Evolutionary conservation across 2,329 filamentous ascomycete species (phyloP).

Genomic region (Phialocephala sp.): DNA sequence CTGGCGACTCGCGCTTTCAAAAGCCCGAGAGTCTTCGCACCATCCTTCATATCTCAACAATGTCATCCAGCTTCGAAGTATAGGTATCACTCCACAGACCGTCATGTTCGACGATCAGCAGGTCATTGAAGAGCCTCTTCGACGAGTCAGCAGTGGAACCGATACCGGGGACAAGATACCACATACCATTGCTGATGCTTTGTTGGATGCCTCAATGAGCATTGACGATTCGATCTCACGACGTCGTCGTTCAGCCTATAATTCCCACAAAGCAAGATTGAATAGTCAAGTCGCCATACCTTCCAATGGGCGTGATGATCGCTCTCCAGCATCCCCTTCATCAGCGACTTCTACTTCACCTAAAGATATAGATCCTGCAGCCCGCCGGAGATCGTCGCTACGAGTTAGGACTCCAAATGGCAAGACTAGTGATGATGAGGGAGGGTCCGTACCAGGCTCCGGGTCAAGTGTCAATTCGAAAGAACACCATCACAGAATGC

Average conservation of each 20-base stretch:
- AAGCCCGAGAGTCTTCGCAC: constrained; percentile 42
- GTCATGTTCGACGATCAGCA: constrained; percentile 87
- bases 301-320: constrained; percentile 27
- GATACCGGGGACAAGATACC: constrained; percentile 43
- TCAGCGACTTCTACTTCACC: constrained; percentile 34
- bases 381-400: constrained; percentile 30
- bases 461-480: constrained; percentile 40
- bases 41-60: constrained; percentile 60
- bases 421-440: constrained; percentile 41
- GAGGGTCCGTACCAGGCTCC: constrained; percentile 37
- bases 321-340: constrained; percentile 34
- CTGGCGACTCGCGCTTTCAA: constrained; percentile 80
- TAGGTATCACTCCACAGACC: constrained; percentile 83
- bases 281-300: constrained; percentile 40
- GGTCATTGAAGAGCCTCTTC: constrained; percentile 52
- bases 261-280: constrained; percentile 55
- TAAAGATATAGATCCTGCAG: constrained; percentile 28
- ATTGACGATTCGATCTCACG: constrained; percentile 72
- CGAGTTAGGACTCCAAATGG: constrained; percentile 22
- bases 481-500: constrained; percentile 51
- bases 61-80: constrained; percentile 75
- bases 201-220: constrained; percentile 89
- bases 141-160: constrained; percentile 44
- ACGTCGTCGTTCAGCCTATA: constrained; percentile 57
- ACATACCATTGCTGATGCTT: constrained; percentile 87